Base-by-base conservation (phyloP, 331 rosid species). In the Rosa hybrid region DNA sequence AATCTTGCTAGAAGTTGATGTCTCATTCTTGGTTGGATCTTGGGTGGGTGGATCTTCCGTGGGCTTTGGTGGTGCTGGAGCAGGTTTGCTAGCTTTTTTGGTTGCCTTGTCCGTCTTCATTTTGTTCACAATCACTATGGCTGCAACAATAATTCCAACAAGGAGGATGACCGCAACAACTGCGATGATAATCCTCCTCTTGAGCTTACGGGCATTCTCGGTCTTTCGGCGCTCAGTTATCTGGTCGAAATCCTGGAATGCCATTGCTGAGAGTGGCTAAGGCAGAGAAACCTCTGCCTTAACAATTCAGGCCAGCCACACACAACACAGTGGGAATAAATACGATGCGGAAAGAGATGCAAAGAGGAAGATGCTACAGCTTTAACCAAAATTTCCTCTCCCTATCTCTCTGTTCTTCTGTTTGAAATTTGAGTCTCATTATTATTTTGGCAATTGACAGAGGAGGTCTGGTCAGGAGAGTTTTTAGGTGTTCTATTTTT, bases 241-340 rank as follows among this genome's bases (percentile, higher is more conserved):
- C 74, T 87, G 85, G 53, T 93, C 97, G 57, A 96, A 96, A 85
- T 96, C 99, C 67, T 96, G 98, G 74, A 96, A 93, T 30, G 89
- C 99, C 98, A 96, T 94, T 48, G 27, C 13, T 17, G 68, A 27
- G 56, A 12, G 64, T 46, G 81, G 74, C 96, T 83, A 91, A 93
- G 99, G 98, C 97, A 93, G 98, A 95, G 96, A 51, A 1, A 13
- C 51, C 90, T 86, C 99, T 91, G 98, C 99, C 99, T 89, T 89
- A 87, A 91, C 13, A 50, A 69, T 74, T 72, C 79, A 64, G 67
- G 51, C 82, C 83, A 30, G 74, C 75, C 76, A 45, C 76, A 78
- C 27, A 60, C 17, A 18, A 77, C 39, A 53, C 49, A 57, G 62
- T 8, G 14, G 45, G 79, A 62, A 8, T 11, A 41, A 62, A 8